phyloP scores from a whole-genome alignment of 2,329 filamentous ascomycete species.

The Fusarium citri region DNA sequence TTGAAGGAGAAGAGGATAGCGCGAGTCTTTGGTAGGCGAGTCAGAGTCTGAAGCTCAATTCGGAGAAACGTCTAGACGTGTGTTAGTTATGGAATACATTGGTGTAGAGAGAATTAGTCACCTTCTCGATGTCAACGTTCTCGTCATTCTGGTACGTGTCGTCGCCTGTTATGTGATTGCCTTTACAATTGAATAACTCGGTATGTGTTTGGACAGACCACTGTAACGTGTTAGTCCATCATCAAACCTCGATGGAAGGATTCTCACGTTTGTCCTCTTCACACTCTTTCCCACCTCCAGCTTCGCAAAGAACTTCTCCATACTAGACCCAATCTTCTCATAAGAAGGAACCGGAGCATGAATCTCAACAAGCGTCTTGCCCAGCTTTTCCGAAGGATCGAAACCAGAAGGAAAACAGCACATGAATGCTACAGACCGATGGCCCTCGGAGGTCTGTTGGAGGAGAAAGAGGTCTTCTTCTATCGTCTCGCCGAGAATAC shows the following conservation, averaged over 20 bases:
- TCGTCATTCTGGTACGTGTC: conserved; percentile 19
- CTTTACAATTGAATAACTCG: conserved; percentile 32
- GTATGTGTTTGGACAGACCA: conserved; percentile 42
- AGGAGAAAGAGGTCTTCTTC: conserved; percentile 59
- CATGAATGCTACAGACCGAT: conserved; percentile 60
- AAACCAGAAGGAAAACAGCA: conserved; percentile 59
- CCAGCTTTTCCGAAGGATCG: conserved; percentile 62
- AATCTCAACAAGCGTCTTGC: conserved; percentile 56
- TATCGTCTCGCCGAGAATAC: conserved; percentile 23
- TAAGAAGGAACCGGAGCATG: conserved; percentile 63
- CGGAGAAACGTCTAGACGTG: conserved; percentile 28
- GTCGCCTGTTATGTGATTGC: conserved; percentile 32
- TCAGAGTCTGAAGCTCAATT: conserved; percentile 32
- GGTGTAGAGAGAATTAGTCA: accelerated
- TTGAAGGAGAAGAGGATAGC: conserved; percentile 37
- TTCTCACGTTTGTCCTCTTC: conserved; percentile 61
- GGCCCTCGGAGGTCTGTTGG: conserved; percentile 55
- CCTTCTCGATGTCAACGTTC: conserved; percentile 22
- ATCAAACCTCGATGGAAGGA: accelerated
- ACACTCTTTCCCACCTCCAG: conserved; percentile 61
- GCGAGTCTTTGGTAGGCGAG: conserved; percentile 28
- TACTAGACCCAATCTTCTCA: conserved; percentile 65
- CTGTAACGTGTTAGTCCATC: conserved; percentile 9
- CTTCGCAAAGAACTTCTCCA: conserved; percentile 65
- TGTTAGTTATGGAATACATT: not conserved